A percentile compares a stretch with the other conserved stretches of the same genome.
phyloP scores from a whole-genome alignment of 306 rosid genomes.

The Cucurbita pepo region DNA sequence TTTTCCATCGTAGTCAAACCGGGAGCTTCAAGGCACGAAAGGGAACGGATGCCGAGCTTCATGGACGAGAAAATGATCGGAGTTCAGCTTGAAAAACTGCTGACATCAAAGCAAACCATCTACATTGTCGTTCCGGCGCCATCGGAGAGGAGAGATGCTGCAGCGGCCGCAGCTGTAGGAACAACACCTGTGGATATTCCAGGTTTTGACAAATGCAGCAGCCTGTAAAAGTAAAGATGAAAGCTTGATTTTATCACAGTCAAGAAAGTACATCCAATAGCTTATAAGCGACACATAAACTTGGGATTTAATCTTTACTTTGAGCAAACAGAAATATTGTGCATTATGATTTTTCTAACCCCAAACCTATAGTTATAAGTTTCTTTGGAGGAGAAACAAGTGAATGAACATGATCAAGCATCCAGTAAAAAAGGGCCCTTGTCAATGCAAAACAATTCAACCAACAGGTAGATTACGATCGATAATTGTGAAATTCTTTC shows the following conservation, averaged over 20 bases:
- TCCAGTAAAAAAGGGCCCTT: neutral
- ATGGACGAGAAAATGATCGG: neutral
- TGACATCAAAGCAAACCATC: neutral
- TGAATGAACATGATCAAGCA: neutral
- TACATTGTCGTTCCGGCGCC: conserved; percentile 68
- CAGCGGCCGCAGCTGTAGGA: conserved; percentile 93
- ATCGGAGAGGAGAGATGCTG: conserved; percentile 90
- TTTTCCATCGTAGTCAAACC: neutral
- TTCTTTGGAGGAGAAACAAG: neutral
- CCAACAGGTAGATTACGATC: neutral
- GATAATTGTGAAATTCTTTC: neutral
- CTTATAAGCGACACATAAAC: neutral
- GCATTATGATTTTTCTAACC: neutral
- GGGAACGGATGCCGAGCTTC: neutral
- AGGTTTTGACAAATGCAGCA: conserved; percentile 83
- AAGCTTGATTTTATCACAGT: neutral
- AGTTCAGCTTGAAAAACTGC: neutral
- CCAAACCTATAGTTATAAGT: neutral
- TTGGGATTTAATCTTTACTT: neutral
- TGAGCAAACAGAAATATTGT: neutral
- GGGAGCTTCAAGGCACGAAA: neutral
- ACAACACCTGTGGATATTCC: conserved; percentile 89
- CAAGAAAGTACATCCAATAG: neutral
- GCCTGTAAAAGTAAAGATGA: conserved; percentile 45
- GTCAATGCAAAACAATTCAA: neutral